Percentiles rank a stretch among this genome's conserved stretches.
phyloP scores from a whole-genome alignment of 768 basidiomycete species.

The Boletus tylopilopsis region DNA sequence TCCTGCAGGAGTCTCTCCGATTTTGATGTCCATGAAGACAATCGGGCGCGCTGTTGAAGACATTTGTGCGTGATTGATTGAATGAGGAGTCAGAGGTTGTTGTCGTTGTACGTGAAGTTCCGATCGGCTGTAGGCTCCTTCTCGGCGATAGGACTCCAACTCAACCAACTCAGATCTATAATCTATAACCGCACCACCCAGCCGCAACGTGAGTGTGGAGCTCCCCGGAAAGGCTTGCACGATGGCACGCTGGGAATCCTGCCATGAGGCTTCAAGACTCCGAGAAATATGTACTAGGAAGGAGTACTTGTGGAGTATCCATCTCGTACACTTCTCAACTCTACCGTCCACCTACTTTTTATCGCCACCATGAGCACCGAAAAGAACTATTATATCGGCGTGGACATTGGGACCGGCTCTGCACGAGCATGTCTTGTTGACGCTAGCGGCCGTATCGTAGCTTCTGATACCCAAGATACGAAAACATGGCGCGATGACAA shows the following conservation, averaged over 20 bases:
- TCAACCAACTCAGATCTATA: background rate
- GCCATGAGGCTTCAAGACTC: background rate
- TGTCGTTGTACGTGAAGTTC: too few species aligned
- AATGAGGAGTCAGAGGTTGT: background rate
- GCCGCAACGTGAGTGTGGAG: background rate
- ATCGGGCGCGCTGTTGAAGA: slow-evolving; percentile 66
- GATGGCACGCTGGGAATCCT: slow-evolving; percentile 1
- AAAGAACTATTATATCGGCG: slow-evolving; percentile 58
- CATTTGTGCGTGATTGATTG: slow-evolving; percentile 25
- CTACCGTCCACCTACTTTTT: background rate
- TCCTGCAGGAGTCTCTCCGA: slow-evolving; percentile 95
- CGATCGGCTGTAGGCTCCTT: too few species aligned
- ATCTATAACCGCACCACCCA: too few species aligned
- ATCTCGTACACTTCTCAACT: slow-evolving; percentile 2
- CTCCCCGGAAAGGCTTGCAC: background rate
- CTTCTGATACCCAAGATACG: slow-evolving; percentile 80
- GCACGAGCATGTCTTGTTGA: slow-evolving; percentile 82
- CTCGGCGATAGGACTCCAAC: background rate
- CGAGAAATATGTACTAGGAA: background rate
- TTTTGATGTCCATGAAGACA: slow-evolving; percentile 96
- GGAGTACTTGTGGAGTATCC: slow-evolving; percentile 11
- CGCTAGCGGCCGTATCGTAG: slow-evolving; percentile 61
- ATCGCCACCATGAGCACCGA: slow-evolving; percentile 32
- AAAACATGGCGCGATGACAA: slow-evolving; percentile 77
- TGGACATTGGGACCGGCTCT: slow-evolving; percentile 92